A percentile compares a stretch with the other conserved stretches of the same genome.
Conservation (phyloP, 2,329 filamentous ascomycete species). For the Cladosporium austrohemisphaericum region DNA sequence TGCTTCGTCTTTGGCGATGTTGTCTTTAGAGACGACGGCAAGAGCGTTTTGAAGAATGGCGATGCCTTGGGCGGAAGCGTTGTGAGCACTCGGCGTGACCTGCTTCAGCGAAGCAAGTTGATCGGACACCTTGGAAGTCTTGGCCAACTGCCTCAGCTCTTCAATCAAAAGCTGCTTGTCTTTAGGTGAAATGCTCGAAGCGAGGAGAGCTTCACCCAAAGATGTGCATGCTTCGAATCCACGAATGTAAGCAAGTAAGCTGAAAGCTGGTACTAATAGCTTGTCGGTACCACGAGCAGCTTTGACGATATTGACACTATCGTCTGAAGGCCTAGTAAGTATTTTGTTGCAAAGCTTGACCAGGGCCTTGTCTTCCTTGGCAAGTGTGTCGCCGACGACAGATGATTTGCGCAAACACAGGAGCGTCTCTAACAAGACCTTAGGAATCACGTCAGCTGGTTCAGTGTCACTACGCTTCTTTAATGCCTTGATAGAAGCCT, state of each 20-base stretch:
- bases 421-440: slow-evolving; percentile 3
- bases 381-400: not conserved
- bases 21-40: not conserved
- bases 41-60: slow-evolving; percentile 6
- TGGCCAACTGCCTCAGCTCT: slow-evolving; percentile 5
- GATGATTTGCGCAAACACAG: slow-evolving; percentile 5
- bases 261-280: slow-evolving; percentile 9
- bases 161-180: slow-evolving; percentile 1
- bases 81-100: not conserved
- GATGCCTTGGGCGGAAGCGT: slow-evolving; percentile 1
- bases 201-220: slow-evolving; percentile 1
- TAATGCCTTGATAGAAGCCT: slow-evolving; percentile 1
- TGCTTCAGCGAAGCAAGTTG: not conserved
- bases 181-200: not conserved
- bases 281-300: not conserved
- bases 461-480: slow-evolving; percentile 2
- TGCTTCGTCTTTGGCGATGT: slow-evolving; percentile 2
- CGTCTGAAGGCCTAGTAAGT: not conserved
- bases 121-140: not conserved
- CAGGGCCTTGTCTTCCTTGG: not conserved
- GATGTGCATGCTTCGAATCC: slow-evolving; percentile 10
- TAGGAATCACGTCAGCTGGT: not conserved
- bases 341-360: not conserved
- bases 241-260: slow-evolving; percentile 1
- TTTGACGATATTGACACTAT: not conserved